Percentiles rank a stretch among this genome's conserved stretches.
Evolutionary conservation across 2,329 filamentous ascomycete species (phyloP).

Genomic region (Pezicula radicicola): DNA sequence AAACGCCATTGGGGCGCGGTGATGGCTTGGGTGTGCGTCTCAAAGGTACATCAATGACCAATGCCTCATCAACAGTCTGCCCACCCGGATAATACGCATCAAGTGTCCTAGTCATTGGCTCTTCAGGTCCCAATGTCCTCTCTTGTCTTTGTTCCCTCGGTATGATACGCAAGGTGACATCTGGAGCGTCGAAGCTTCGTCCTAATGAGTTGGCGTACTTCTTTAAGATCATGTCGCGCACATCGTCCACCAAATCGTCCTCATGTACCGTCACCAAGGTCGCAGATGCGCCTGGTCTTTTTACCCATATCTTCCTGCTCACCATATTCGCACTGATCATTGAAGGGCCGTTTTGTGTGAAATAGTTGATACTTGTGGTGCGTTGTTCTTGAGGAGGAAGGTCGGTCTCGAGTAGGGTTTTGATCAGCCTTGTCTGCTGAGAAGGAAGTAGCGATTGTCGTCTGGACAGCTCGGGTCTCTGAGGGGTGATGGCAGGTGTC

Average conservation of each 20-base stretch:
- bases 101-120: conserved; percentile 73
- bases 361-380: conserved; percentile 31
- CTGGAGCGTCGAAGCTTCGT: conserved; percentile 83
- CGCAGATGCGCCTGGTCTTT: conserved; percentile 77
- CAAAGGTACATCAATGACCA: conserved; percentile 82
- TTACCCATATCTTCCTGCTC: conserved; percentile 91
- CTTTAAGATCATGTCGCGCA: conserved; percentile 84
- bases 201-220: conserved; percentile 95
- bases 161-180: conserved; percentile 75
- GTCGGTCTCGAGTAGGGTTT: conserved; percentile 46
- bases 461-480: conserved; percentile 18
- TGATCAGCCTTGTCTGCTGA: conserved; percentile 45
- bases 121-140: conserved; percentile 78
- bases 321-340: conserved; percentile 44
- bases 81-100: conserved; percentile 84
- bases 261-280: conserved; percentile 83
- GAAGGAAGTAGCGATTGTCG: conserved; percentile 42
- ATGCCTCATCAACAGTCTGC: conserved; percentile 82
- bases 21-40: conserved; percentile 78
- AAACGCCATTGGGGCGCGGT: conserved; percentile 55
- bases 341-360: conserved; percentile 24
- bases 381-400: conserved; percentile 28
- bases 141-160: conserved; percentile 67
- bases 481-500: conserved; percentile 2
- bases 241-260: conserved; percentile 90